Base-by-base conservation (phyloP, 176 grass and related monocot species). In the Zea luxurians region DNA sequence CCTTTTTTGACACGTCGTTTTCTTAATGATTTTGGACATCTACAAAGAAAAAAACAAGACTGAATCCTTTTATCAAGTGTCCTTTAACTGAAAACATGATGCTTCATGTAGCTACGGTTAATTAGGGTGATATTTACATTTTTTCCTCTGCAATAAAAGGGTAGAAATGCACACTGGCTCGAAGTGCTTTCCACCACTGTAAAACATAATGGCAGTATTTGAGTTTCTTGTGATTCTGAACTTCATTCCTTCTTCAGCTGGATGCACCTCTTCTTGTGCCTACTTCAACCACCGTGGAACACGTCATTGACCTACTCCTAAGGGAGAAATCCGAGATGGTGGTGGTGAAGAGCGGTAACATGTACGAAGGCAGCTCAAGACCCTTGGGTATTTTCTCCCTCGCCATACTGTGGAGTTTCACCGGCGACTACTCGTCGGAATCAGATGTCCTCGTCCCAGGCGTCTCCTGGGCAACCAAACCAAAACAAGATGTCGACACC, bases 361-460 rank as follows among this genome's bases (percentile, higher is more conserved):
- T 88, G 52, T 90, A 93, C 7, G 85, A 93, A 73, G 88, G 82
- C 68, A 87, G 85, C 86, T 92, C 91, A 13, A 90, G 89, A 15
- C 91, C 91, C 15, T 43, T 94, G 43, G 89, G 94, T 64, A 44
- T 90, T 80, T 87, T 94, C 71, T 83, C 91, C 42, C 83, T 92
- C 9, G 21, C 84, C 63, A 83, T 73, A 4, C 48, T 97, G 61
- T 86, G 68, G 58, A 83, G 34, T 21, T 81, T 81, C 69, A 48
- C 62, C 3, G 10, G 44, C 36, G 78, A 73, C 21, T 13, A 61
- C 21, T 17, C 18, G 5, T 57, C 72, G 6, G 68, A 68, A 11
- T 63, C 84, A 20, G 73, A 74, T 53, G 20, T 76, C 49, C 59
- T 66, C 0, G 35, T 38, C 13, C 0, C 7, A 2, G n/a, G 11